Percentiles rank a stretch among this genome's conserved stretches.
Conservation (phyloP, 23 red algal species). For the Cyanidium caldarium region DNA sequence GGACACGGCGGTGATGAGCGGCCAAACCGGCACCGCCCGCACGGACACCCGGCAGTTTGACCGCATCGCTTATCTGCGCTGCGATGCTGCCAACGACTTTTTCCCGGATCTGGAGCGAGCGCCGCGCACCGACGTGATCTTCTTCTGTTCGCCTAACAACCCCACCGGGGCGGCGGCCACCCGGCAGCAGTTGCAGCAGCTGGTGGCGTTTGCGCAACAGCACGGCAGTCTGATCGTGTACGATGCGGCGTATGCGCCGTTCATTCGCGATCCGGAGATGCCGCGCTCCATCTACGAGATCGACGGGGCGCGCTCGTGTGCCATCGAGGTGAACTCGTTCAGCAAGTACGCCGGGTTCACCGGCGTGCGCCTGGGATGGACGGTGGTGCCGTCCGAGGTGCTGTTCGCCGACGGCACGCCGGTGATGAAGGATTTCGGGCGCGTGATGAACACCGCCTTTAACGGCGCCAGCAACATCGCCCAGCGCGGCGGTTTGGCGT, state of each 20-base stretch:
- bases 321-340: conserved; percentile 90
- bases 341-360: conserved; percentile 98
- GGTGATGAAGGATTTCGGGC: conserved; percentile 78
- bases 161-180: conserved; percentile 92
- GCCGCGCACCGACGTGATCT: conserved; percentile 88
- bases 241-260: conserved; percentile 97
- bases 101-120: conserved; percentile 73
- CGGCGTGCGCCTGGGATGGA: conserved; percentile 92
- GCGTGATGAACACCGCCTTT: conserved; percentile 92
- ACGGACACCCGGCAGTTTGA: conserved; percentile 38
- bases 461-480: conserved; percentile 94
- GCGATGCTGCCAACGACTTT: conserved; percentile 76
- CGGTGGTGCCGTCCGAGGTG: conserved; percentile 66
- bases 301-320: conserved; percentile 44
- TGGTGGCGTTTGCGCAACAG: conserved; percentile 71
- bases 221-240: conserved; percentile 93
- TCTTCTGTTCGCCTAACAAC: conserved; percentile 99
- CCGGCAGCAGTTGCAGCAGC: conserved; percentile 38
- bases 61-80: conserved; percentile 84
- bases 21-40: conserved; percentile 56
- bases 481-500: conserved; percentile 75
- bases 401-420: conserved; percentile 69
- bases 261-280: conserved; percentile 51
- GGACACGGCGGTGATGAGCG: conserved; percentile 83
- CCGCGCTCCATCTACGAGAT: conserved; percentile 88